Evolutionary conservation across 1,284 basidiomycete species (phyloP).

Genomic region (Gastroboletus turbinatus): DNA sequence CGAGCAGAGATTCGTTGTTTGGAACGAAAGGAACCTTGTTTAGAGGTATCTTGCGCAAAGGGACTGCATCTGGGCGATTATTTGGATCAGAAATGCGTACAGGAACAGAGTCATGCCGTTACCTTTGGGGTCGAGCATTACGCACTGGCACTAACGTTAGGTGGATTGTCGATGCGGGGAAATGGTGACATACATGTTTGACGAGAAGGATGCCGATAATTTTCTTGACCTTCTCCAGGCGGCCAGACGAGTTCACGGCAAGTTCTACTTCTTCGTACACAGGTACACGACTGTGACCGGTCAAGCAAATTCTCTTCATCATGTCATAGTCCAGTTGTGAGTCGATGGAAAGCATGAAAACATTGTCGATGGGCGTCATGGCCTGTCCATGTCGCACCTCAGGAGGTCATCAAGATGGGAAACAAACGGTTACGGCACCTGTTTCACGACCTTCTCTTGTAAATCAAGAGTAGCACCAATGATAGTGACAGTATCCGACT

Average conservation of each 20-base stretch:
- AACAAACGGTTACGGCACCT: slow-evolving; percentile 34
- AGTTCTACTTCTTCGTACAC: slow-evolving; percentile 44
- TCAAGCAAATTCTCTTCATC: slow-evolving; percentile 46
- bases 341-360: slow-evolving; percentile 55
- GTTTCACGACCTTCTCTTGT: slow-evolving; percentile 62
- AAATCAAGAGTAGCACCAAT: slow-evolving; percentile 75
- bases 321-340: slow-evolving; percentile 53
- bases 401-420: neutral
- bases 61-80: slow-evolving; percentile 60
- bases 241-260: slow-evolving; percentile 27
- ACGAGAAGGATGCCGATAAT: slow-evolving; percentile 55
- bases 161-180: neutral
- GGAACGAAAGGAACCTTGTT: slow-evolving; percentile 88
- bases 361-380: slow-evolving; percentile 35
- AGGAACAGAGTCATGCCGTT: neutral
- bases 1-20: slow-evolving; percentile 81
- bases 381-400: slow-evolving; percentile 15
- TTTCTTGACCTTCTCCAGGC: slow-evolving; percentile 41
- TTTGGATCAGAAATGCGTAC: neutral
- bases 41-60: slow-evolving; percentile 74
- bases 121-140: slow-evolving; percentile 88
- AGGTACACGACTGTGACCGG: slow-evolving; percentile 54
- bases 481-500: slow-evolving; percentile 72
- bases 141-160: slow-evolving; percentile 50
- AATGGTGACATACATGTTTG: slow-evolving; percentile 36